Base-by-base conservation (phyloP, 2,329 filamentous ascomycete genomes). In the Phyllosticta capitalensis region DNA sequence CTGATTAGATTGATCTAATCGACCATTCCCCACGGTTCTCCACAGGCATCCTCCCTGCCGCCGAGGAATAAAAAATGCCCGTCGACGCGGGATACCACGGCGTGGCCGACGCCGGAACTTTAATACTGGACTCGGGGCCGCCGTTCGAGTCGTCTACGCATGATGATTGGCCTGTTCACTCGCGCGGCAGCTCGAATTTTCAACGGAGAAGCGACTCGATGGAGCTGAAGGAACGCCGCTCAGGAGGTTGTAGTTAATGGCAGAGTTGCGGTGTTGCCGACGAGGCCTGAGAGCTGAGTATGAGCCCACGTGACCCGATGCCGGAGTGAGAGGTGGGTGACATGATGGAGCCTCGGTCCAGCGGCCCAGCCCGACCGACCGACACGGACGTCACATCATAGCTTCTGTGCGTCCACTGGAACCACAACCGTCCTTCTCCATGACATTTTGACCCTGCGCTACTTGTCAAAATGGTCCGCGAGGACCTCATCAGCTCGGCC, bases 401-500 rank as follows among this genome's bases (percentile, higher is more conserved):
- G 38, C 38, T 19, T n/a, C 38, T 45, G 38, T 26, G 38, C 50
- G 56, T 50, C n/a, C n/a, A n/a, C 4, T 20, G n/a, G 38, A 14
- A 51, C 22, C 38, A 19, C 24, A 4, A 7, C 9, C 38, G 5
- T 22, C 56, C 33, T 21, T 45, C 52, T 54, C 38, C n/a, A 59
- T 59, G 56, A 59, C 28, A 30, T 33, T 52, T 52, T 59, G 53
- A 59, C 33, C 19, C 26, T 52, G 48, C 57, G 50, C 9, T 9
- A 10, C 28, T 45, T 48, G 28, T 54, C 75, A 92, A 85, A 80
- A 86, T 92, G 79, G 90, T 96, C 79, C 90, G 94, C 72, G 92
- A 97, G 84, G 92, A 97, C 73, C 80, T 96, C 64, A 84, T 96
- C 68, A 81, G 85, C 66, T 95, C 91, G 71, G 92, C 90, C 68